These are phyloP conservation scores for Scutellaria galericulata DNA, from an alignment of 257 asterid species.

Conservation along the genomic window DNA sequence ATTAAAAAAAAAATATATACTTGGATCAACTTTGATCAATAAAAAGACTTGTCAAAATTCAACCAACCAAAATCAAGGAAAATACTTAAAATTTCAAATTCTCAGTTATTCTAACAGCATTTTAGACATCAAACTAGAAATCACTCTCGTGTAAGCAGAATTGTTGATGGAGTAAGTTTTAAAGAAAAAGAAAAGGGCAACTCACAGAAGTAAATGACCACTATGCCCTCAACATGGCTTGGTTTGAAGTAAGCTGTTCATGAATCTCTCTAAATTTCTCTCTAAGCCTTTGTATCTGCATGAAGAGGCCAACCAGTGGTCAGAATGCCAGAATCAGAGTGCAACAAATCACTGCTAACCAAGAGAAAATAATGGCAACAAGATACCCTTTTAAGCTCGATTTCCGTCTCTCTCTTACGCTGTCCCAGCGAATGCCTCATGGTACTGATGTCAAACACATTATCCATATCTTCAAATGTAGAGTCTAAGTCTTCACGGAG, in stretches of 20 bases:
- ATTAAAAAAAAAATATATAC: too few species aligned
- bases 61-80: slow-evolving; percentile 2
- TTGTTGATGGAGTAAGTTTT: not conserved
- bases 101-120: slow-evolving; percentile 20
- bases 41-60: too few species aligned
- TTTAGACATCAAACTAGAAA: slow-evolving; percentile 15
- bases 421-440: slow-evolving; percentile 76
- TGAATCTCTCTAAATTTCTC: slow-evolving; percentile 85
- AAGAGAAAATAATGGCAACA: slow-evolving; percentile 23
- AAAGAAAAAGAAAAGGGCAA: slow-evolving; percentile 13
- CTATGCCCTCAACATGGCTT: slow-evolving; percentile 43
- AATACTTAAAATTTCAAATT: slow-evolving; percentile 8
- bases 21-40: too few species aligned
- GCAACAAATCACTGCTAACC: not conserved
- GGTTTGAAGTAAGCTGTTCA: slow-evolving; percentile 62
- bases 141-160: not conserved
- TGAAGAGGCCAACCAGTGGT: slow-evolving; percentile 20
- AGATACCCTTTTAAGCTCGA: slow-evolving; percentile 83
- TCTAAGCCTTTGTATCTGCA: slow-evolving; percentile 82
- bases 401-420: slow-evolving; percentile 74
- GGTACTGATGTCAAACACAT: slow-evolving; percentile 77
- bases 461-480: slow-evolving; percentile 81
- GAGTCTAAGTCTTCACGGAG: slow-evolving; percentile 87
- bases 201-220: slow-evolving; percentile 31
- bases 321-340: slow-evolving; percentile 5